These are phyloP conservation scores for Dictyostelium firmibasis DNA, from an alignment of 78 protist species.

Conservation along the genomic window DNA sequence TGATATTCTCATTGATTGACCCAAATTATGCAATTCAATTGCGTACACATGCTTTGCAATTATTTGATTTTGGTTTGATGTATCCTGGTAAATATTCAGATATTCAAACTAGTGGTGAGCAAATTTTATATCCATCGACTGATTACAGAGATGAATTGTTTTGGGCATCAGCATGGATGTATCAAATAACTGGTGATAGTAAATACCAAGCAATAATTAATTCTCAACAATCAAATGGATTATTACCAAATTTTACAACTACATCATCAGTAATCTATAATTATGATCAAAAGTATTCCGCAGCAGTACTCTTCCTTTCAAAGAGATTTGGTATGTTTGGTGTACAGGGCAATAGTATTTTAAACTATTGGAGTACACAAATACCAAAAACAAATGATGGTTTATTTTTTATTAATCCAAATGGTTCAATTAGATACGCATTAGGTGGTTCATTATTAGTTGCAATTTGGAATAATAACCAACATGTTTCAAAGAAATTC, in stretches of 20 bases:
- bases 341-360: background rate
- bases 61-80: constrained; percentile 13
- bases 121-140: constrained; percentile 35
- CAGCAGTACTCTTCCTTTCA: background rate
- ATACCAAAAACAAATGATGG: background rate
- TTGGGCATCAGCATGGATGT: constrained; percentile 64
- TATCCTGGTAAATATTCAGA: constrained; percentile 57
- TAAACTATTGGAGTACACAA: background rate
- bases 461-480: background rate
- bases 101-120: background rate
- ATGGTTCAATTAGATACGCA: background rate
- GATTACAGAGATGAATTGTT: constrained; percentile 51
- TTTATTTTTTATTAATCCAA: background rate
- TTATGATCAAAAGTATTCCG: background rate
- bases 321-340: background rate
- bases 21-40: constrained; percentile 15
- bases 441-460: background rate
- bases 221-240: background rate
- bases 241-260: background rate
- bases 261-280: background rate
- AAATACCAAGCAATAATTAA: background rate
- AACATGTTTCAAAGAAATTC: background rate
- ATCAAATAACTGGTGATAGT: constrained; percentile 18
- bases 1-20: constrained; percentile 5
- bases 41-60: constrained; percentile 38